Evolutionary conservation across 2,329 filamentous ascomycete genomes (phyloP), one percentile per base, ranked within the genome.

Genomic region (Nannizziopsis arthrosporioides): DNA sequence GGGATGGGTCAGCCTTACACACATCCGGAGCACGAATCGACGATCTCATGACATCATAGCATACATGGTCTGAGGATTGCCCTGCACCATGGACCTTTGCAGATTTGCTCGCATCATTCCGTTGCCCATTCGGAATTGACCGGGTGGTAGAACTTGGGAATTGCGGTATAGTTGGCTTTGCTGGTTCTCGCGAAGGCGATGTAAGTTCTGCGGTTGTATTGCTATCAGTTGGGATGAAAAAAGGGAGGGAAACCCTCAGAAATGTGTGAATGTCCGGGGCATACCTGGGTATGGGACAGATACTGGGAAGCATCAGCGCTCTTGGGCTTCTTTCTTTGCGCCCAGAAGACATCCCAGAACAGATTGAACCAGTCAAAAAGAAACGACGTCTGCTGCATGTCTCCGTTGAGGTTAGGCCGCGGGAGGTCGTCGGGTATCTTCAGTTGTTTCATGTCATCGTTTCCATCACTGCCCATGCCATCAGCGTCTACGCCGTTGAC

Each of bases 321-420:
- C 48, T 75, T 75, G 47, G 77, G 78, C 64, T 80, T 82, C 59
- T 75, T 78, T 60, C 86, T 84, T 62, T 90, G 85, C 48, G 87
- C 86, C 61, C 81, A 81, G 67, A 85, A 93, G 57, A 96, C 87
- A 60, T 98, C 92, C 88, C 88, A 96, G 66, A 98, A 98, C 45
- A 95, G 77, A 61, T 82, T 86, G 72, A 93, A 98, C 92, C 92
- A 98, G 61, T 96, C 92, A 57, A 87, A 84, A n/a, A 98, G 73
- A 61, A 98, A 96, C 19, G 85, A 86, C 0, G 63, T 53, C 78
- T 84, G 59, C 83, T 84, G 47, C 76, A 76, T 62, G 51, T 68
- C 72, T 53, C 80, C 80, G 10, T 87, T 82, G 5, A 78, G 58
- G 47, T 58, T 64, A 12, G 69, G 68, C 18, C 68, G 74, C 3